Percentiles rank a stretch among this genome's conserved stretches.
phyloP scores from a whole-genome alignment of 169 alveolate species.

The Plasmodium relictum region DNA sequence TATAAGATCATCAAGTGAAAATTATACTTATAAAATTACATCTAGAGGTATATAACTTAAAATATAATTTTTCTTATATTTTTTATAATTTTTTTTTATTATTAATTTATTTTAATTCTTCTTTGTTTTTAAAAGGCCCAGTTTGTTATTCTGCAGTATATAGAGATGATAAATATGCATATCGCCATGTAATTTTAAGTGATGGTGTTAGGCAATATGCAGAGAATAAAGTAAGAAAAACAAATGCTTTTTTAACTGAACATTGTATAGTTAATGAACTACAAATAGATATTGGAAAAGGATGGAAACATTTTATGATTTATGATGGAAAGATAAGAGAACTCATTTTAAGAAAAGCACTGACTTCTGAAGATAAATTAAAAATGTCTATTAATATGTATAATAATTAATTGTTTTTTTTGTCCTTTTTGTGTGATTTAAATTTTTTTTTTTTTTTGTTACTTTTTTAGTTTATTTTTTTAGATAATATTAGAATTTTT shows the following conservation, averaged over 20 bases:
- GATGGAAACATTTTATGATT: conserved; percentile 92
- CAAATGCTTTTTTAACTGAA: conserved; percentile 86
- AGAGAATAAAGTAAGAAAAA: conserved; percentile 83
- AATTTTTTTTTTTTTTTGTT: neutral
- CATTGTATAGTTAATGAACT: conserved; percentile 87
- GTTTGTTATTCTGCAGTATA: conserved; percentile 91
- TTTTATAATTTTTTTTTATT: neutral
- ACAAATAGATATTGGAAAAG: conserved; percentile 88
- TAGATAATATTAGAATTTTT: neutral
- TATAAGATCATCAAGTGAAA: conserved; percentile 55
- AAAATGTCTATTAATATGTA: conserved; percentile 70
- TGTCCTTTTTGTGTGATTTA: neutral
- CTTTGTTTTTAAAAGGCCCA: conserved; percentile 79
- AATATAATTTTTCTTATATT: neutral
- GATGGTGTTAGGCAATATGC: conserved; percentile 90
- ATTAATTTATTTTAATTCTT: neutral
- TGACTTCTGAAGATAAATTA: conserved; percentile 78
- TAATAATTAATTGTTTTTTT: conserved; percentile 5
- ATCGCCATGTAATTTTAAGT: conserved; percentile 88
- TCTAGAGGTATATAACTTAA: conserved; percentile 44
- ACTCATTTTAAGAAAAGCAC: conserved; percentile 84
- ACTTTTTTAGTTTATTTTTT: neutral
- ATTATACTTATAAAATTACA: conserved; percentile 67
- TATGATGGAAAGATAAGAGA: conserved; percentile 87
- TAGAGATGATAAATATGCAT: conserved; percentile 87